Conservation (phyloP, 2,329 filamentous ascomycete genomes). For the Tricladium varicosporioides region DNA sequence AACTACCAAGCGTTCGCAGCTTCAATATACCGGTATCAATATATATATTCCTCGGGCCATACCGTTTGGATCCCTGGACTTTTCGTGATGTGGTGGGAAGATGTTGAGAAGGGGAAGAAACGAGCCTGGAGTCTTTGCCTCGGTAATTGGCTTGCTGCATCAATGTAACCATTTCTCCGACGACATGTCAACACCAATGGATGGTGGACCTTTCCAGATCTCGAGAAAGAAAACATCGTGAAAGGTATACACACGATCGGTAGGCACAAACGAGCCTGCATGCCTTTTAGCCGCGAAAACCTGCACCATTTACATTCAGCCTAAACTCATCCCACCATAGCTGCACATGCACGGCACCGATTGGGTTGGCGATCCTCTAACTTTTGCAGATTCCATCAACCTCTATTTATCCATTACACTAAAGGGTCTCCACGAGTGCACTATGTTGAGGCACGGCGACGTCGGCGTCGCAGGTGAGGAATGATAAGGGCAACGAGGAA, state of each 20-base stretch:
- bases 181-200: too few species aligned
- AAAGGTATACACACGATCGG: not conserved
- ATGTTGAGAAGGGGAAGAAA: too few species aligned
- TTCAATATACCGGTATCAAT: not conserved
- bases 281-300: not conserved
- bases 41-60: not conserved
- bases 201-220: too few species aligned
- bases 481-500: not conserved
- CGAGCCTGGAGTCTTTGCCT: too few species aligned
- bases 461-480: not conserved
- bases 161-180: too few species aligned
- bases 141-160: too few species aligned
- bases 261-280: not conserved
- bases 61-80: too few species aligned
- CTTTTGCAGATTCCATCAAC: not conserved
- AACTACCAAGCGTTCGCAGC: not conserved
- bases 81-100: too few species aligned
- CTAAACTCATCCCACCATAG: not conserved
- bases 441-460: not conserved
- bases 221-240: not conserved
- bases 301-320: not conserved
- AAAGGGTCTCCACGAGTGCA: not conserved
- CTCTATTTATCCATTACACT: slow-evolving; percentile 1
- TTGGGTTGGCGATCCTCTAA: not conserved
- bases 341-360: not conserved